A percentile compares a stretch with the other conserved stretches of the same genome.
phyloP scores from a whole-genome alignment of 352 stramenopile species.

The Salisapilia sapeloensis region DNA sequence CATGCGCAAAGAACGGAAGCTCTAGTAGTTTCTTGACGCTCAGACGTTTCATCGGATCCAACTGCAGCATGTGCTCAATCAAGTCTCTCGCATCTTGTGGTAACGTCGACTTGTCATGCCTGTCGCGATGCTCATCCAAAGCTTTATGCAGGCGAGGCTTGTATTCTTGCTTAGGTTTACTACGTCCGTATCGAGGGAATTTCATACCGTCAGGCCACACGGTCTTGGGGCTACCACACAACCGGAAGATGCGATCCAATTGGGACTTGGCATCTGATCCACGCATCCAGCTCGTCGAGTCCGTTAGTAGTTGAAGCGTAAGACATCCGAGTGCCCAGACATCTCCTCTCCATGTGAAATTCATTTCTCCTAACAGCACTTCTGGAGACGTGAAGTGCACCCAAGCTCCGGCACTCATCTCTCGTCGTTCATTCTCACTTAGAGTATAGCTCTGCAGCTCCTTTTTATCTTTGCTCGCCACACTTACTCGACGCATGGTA shows the following conservation, averaged over 20 bases:
- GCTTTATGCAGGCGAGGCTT: conserved; percentile 66
- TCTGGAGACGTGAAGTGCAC: conserved; percentile 51
- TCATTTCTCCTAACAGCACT: conserved; percentile 43
- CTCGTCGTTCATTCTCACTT: conserved; percentile 62
- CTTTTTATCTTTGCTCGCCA: conserved; percentile 6
- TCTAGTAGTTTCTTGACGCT: conserved; percentile 31
- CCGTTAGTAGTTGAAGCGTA: conserved; percentile 40
- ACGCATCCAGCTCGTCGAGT: conserved; percentile 42
- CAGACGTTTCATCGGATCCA: conserved; percentile 40
- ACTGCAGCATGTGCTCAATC: conserved; percentile 55
- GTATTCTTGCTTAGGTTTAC: conserved; percentile 58
- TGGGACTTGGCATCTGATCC: conserved; percentile 42
- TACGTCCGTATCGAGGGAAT: conserved; percentile 27
- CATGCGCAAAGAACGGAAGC: conserved; percentile 40
- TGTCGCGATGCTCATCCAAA: conserved; percentile 29
- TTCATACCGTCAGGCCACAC: conserved; percentile 32
- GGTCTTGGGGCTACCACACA: conserved; percentile 46
- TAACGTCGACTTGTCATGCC: conserved; percentile 25
- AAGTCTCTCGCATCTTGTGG: conserved; percentile 35
- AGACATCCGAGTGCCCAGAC: conserved; percentile 64
- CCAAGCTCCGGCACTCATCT: conserved; percentile 46
- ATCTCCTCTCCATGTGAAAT: conserved; percentile 55
- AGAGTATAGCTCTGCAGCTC: no score
- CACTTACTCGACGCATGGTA: conserved; percentile 17
- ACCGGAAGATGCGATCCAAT: conserved; percentile 59